A percentile compares a stretch with the other conserved stretches of the same genome.
These are phyloP conservation scores for Eutrema heterophyllum DNA, from an alignment of 345 rosid genomes.

Conservation along the genomic window DNA sequence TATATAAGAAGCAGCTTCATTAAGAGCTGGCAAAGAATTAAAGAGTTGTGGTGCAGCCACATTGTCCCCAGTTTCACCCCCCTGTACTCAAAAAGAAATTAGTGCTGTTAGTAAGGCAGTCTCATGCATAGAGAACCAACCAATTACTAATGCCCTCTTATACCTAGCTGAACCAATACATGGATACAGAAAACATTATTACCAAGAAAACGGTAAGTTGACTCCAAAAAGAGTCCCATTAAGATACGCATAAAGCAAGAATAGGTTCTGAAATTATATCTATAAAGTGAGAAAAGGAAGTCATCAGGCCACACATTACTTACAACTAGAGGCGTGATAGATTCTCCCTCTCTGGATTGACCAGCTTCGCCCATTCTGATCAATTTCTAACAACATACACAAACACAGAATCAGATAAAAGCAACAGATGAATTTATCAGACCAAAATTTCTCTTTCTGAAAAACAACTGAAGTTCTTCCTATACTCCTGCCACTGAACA, in stretches of 20 bases:
- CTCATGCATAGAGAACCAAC: conserved; percentile 3
- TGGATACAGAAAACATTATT: neutral
- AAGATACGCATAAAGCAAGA: conserved; percentile 3
- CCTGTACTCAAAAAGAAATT: conserved; percentile 10
- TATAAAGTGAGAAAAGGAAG: neutral
- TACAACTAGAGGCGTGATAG: conserved; percentile 33
- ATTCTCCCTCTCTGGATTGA: conserved; percentile 32
- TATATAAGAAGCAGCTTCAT: conserved; percentile 53
- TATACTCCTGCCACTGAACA: neutral
- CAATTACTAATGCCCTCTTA: neutral
- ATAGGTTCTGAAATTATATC: neutral
- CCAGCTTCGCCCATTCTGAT: conserved; percentile 42
- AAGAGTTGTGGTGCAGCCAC: conserved; percentile 37
- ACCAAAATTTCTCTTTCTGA: neutral
- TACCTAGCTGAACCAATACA: neutral
- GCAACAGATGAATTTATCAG: neutral
- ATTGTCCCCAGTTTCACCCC: conserved; percentile 25
- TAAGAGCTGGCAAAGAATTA: conserved; percentile 44
- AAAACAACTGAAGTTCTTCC: neutral
- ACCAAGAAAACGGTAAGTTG: neutral
- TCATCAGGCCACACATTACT: conserved; percentile 17
- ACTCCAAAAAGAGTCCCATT: neutral
- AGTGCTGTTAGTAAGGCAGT: conserved; percentile 2
- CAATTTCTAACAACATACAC: conserved; percentile 25
- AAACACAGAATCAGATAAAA: neutral